Percentiles rank a stretch among this genome's conserved stretches.
These are phyloP conservation scores for Cenococcum geophilum DNA, from an alignment of 495 filamentous ascomycete genomes.

Conservation along the genomic window DNA sequence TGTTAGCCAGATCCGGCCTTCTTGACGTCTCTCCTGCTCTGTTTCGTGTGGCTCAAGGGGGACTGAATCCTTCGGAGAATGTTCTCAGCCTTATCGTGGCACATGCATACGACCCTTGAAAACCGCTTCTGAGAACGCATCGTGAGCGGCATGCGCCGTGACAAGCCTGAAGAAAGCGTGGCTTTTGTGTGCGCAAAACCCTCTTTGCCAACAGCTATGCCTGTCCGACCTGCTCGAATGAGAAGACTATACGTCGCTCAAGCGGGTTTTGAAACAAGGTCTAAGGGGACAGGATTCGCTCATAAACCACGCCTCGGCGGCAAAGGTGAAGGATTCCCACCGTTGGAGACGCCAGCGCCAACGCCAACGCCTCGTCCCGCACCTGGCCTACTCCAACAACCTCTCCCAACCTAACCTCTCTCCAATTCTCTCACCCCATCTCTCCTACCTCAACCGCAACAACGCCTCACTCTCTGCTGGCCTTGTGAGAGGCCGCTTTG, in stretches of 20 bases:
- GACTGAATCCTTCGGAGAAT: neutral
- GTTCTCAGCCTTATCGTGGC: neutral
- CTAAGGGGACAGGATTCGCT: conserved; percentile 4
- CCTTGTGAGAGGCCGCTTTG: neutral
- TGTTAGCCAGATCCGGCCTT: neutral
- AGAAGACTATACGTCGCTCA: conserved; percentile 21
- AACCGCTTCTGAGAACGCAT: neutral
- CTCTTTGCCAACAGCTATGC: neutral
- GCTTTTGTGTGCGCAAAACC: neutral
- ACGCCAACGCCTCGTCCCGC: neutral
- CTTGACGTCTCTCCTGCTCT: neutral
- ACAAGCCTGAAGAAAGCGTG: neutral
- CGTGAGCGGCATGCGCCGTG: neutral
- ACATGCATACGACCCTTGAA: neutral
- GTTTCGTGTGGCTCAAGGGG: neutral
- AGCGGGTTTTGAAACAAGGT: conserved; percentile 29
- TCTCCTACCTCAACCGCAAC: conserved; percentile 1
- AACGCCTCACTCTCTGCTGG: neutral
- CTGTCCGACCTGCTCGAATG: conserved; percentile 20
- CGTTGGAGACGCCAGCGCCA: neutral
- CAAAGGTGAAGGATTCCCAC: conserved; percentile 11
- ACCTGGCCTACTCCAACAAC: conserved; percentile 2
- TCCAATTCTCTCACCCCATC: conserved; percentile 5
- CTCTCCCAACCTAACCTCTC: neutral
- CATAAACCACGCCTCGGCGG: conserved; percentile 8